Base-by-base conservation (phyloP, 352 stramenopile species). In the Globisporangium emineosum region DNA sequence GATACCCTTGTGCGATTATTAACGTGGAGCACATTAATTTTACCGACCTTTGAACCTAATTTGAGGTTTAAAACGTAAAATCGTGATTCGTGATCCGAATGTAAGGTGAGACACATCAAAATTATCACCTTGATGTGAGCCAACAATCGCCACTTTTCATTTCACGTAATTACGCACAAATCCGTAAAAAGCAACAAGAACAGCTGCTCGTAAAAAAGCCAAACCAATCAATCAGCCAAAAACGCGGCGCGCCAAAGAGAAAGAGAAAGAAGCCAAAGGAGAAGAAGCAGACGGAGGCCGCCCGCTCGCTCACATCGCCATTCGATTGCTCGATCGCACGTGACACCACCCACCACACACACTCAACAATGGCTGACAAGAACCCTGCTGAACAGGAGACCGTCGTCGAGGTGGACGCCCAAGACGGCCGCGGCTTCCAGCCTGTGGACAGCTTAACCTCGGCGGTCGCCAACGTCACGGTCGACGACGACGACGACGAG, bases 351-450 rank as follows among this genome's bases (percentile, higher is more conserved):
- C 30, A 15, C 35, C 37, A 19, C n/a, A 19, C 33, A 23, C 35
- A 21, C 21, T 8, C 2, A 8, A 12, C 29, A 19, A 89, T 83
- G 74, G 65, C 78, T 33, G 70, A 83, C 66, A 82, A 83, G 66
- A 50, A 70, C 10, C 52, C 70, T 17, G 63, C 63, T 29, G 73
- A 88, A 42, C 69, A 78, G 25, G 75, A 89, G 33, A 69, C 74
- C 19, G 73, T 86, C 17, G 76, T 89, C 57, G 81, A 93, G 54
- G 71, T 90, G 21, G 81, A 91, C 70, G 64, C 77, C 35, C 62
- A 78, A 55, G 81, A 91, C 56, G 83, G 81, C 35, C 79, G 80
- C 53, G 78, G 77, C 57, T 88, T 86, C 69, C 79, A 88, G 67
- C 73, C 78, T 2, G 78, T 89, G 43, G 75, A 84, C 37, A 66